Conservation (phyloP, 2,329 filamentous ascomycete genomes). For the Nemania diffusa region DNA sequence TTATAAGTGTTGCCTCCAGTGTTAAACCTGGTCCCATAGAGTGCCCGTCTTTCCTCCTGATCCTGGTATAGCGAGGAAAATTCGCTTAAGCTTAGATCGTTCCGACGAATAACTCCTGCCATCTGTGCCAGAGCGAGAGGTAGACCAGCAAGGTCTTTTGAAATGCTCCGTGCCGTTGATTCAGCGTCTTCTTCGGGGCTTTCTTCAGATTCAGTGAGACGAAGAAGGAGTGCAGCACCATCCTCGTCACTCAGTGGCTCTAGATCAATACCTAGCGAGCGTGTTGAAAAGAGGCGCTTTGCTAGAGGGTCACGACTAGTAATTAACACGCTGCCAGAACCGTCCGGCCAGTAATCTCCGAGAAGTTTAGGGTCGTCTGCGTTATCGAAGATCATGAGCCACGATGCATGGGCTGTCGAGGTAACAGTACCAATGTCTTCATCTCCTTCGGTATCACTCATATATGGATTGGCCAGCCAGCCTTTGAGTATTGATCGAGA, state of each 20-base stretch:
- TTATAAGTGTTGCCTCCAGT: neutral
- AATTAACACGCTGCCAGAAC: neutral
- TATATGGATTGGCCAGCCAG: slow-evolving; percentile 5
- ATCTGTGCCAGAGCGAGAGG: slow-evolving; percentile 13
- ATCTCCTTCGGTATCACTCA: neutral
- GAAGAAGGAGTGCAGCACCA: neutral
- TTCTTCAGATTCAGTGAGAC: neutral
- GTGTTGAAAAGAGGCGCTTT: neutral
- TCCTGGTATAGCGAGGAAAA: slow-evolving; percentile 11
- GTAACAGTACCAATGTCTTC: neutral
- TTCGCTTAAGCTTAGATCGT: slow-evolving; percentile 3
- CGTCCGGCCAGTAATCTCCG: neutral
- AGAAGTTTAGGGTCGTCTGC: slow-evolving; percentile 1
- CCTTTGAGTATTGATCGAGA: neutral
- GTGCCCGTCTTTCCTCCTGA: neutral
- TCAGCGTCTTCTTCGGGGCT: neutral
- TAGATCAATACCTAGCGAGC: neutral
- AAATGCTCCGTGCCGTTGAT: neutral
- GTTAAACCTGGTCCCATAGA: neutral
- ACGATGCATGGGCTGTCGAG: neutral
- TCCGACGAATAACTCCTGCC: slow-evolving; percentile 21
- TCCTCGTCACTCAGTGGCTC: neutral
- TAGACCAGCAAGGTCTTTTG: neutral
- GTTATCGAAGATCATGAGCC: slow-evolving; percentile 9
- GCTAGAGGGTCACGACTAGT: slow-evolving; percentile 1